Evolutionary conservation across 257 asterid species (phyloP).

Genomic region (Nicotiana paniculata): DNA sequence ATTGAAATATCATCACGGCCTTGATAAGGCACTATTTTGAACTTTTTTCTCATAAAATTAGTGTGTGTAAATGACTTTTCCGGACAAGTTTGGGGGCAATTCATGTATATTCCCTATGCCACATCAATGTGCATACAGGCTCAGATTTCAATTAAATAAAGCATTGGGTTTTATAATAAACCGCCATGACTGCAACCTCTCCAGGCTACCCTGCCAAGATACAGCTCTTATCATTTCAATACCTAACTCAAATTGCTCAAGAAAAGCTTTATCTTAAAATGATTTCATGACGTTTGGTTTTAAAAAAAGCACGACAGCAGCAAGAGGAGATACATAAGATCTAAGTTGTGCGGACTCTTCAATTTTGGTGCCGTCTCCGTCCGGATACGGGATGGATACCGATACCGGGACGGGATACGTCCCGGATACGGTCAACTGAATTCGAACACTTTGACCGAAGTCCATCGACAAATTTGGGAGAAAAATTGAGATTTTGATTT

Average conservation of each 20-base stretch:
- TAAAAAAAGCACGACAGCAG: no score
- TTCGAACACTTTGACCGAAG: no score
- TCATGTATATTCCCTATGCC: not conserved
- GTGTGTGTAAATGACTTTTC: no score
- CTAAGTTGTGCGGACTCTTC: no score
- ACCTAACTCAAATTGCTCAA: not conserved
- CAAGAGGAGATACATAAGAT: no score
- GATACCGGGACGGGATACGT: no score
- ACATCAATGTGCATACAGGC: not conserved
- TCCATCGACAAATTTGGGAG: no score
- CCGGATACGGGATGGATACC: no score
- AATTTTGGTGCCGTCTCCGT: no score
- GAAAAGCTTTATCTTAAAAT: not conserved
- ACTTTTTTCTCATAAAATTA: not conserved
- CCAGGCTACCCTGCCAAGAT: not conserved
- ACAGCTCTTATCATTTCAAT: not conserved
- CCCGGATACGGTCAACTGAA: no score
- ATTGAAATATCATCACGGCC: not conserved
- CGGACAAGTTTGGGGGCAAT: no score
- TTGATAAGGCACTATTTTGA: not conserved
- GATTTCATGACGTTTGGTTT: not conserved
- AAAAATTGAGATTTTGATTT: no score
- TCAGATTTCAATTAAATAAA: not conserved
- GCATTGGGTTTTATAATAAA: not conserved
- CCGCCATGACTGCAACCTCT: conserved; percentile 9